Percentiles rank a stretch among this genome's conserved stretches.
Conservation (phyloP, 116 monocot species). For the Posidonia oceanica region DNA sequence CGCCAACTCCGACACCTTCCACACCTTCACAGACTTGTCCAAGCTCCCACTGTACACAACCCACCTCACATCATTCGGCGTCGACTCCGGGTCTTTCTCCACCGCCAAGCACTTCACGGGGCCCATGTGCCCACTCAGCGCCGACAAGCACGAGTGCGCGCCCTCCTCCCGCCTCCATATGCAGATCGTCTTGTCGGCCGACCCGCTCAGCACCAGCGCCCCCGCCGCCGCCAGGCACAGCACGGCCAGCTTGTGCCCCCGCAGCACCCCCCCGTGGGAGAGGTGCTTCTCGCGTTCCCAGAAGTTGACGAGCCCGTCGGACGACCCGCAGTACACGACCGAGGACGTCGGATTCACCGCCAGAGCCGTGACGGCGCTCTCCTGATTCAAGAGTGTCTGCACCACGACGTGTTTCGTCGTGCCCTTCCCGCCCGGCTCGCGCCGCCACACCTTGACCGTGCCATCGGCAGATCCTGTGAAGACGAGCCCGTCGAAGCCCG, state of each 20-base stretch:
- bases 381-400: slow-evolving; percentile 35
- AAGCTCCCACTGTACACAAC: slow-evolving; percentile 51
- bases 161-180: slow-evolving; percentile 52
- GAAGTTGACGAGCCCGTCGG: slow-evolving; percentile 49
- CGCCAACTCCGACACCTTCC: slow-evolving; percentile 33
- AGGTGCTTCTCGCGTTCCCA: slow-evolving; percentile 48
- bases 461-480: slow-evolving; percentile 78
- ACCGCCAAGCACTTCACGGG: slow-evolving; percentile 63
- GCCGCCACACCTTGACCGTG: slow-evolving; percentile 50
- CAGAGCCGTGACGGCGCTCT: slow-evolving; percentile 46
- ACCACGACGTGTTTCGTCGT: slow-evolving; percentile 12
- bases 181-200: slow-evolving; percentile 50
- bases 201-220: slow-evolving; percentile 44
- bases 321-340: slow-evolving; percentile 45
- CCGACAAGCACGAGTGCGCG: slow-evolving; percentile 36
- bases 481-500: slow-evolving; percentile 21
- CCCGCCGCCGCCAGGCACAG: slow-evolving; percentile 47
- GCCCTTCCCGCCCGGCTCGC: slow-evolving; percentile 25
- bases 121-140: slow-evolving; percentile 39
- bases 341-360: slow-evolving; percentile 17
- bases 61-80: slow-evolving; percentile 10
- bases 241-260: slow-evolving; percentile 59
- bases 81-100: slow-evolving; percentile 13
- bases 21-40: slow-evolving; percentile 50
- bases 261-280: slow-evolving; percentile 26